A percentile compares a stretch with the other conserved stretches of the same genome.
Conservation (phyloP, 768 basidiomycete species). For the Inosperma sp. region DNA sequence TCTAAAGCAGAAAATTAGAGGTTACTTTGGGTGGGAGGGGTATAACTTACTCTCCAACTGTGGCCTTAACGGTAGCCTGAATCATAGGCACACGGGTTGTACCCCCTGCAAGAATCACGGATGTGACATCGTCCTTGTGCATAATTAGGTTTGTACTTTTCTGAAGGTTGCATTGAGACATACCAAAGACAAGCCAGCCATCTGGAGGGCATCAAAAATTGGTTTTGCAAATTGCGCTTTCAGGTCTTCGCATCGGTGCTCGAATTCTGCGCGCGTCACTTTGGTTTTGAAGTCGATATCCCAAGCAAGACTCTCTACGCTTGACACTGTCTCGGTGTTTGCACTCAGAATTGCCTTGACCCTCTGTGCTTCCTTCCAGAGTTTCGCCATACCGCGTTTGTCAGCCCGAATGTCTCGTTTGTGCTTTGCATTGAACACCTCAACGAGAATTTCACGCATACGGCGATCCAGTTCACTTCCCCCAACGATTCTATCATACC, state of each 20-base stretch:
- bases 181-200: constrained; percentile 65
- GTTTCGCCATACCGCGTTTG: constrained; percentile 82
- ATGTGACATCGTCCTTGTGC: constrained; percentile 71
- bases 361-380: constrained; percentile 90
- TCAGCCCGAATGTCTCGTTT: constrained; percentile 66
- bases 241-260: constrained; percentile 65
- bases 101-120: constrained; percentile 92
- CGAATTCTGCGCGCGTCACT: constrained; percentile 74
- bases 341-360: constrained; percentile 93
- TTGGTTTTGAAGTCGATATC: constrained; percentile 88
- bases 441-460: constrained; percentile 73
- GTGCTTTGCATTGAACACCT: constrained; percentile 68
- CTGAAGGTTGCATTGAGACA: constrained; percentile 14
- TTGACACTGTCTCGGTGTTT: constrained; percentile 72
- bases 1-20: constrained; percentile 29
- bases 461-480: constrained; percentile 85
- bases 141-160: neutral
- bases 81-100: constrained; percentile 89
- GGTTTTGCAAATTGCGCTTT: constrained; percentile 61
- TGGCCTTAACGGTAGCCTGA: constrained; percentile 69
- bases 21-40: neutral
- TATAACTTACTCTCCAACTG: constrained; percentile 69
- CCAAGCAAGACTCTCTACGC: constrained; percentile 85
- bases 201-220: constrained; percentile 64
- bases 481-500: constrained; percentile 69